Percentiles rank a stretch among this genome's conserved stretches.
These are phyloP conservation scores for Fusarium tjaetaba DNA, from an alignment of 2,329 filamentous ascomycete genomes.

Conservation along the genomic window DNA sequence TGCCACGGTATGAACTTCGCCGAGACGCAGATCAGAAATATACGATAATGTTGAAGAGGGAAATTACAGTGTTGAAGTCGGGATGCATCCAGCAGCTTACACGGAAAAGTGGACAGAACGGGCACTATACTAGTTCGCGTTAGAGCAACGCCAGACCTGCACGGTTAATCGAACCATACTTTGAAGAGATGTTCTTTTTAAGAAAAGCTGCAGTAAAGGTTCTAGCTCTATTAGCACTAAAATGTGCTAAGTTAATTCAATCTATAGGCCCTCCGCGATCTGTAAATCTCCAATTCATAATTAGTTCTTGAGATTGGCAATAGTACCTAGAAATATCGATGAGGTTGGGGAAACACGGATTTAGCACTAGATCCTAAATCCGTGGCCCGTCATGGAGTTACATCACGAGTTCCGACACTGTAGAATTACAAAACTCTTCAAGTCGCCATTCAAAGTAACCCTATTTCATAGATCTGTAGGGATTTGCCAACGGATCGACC, in stretches of 20 bases:
- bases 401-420: neutral
- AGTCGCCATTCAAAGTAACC: neutral
- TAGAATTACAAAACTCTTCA: neutral
- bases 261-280: too few species aligned
- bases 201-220: neutral
- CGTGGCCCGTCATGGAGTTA: conserved; percentile 7
- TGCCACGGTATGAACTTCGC: too few species aligned
- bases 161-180: neutral
- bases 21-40: neutral
- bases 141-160: neutral
- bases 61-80: neutral
- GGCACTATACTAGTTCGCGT: neutral
- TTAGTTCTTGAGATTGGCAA: neutral
- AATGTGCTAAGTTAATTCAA: neutral
- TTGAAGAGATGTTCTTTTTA: neutral
- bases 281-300: too few species aligned
- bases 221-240: neutral
- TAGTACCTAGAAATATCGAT: neutral
- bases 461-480: neutral
- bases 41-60: too few species aligned
- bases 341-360: neutral
- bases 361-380: conserved; percentile 12
- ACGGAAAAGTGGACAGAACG: neutral
- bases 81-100: neutral
- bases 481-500: neutral